These are phyloP conservation scores for Cylindrotheca closterium DNA, from an alignment of 108 stramenopile genomes.

Conservation along the genomic window DNA sequence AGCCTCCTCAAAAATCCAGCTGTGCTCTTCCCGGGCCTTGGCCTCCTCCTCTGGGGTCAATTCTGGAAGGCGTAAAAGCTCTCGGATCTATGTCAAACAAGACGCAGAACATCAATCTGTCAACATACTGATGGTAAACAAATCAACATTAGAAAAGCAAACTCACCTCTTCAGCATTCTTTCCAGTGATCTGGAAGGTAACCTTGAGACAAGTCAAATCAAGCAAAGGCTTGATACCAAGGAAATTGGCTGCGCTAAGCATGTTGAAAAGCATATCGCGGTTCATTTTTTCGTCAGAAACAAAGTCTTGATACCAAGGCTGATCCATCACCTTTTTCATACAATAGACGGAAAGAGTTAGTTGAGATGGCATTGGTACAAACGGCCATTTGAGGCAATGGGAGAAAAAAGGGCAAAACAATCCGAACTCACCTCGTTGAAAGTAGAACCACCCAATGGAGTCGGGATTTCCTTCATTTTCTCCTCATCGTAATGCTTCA, in stretches of 20 bases:
- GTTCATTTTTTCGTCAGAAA: constrained; percentile 44
- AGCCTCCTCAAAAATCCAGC: constrained; percentile 81
- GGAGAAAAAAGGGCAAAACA: not conserved
- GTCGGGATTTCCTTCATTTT: constrained; percentile 70
- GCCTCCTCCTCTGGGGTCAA: constrained; percentile 76
- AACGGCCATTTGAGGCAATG: not conserved
- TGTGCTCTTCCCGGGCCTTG: constrained; percentile 64
- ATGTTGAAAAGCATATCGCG: constrained; percentile 73
- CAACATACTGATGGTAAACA: not conserved
- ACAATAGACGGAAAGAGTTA: not conserved
- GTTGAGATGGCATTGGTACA: not conserved
- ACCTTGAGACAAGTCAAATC: constrained; percentile 77
- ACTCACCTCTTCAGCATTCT: constrained; percentile 60
- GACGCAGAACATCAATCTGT: not conserved
- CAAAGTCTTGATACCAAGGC: constrained; percentile 72
- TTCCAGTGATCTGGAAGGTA: constrained; percentile 70
- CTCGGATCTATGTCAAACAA: constrained; percentile 48
- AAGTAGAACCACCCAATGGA: constrained; percentile 63
- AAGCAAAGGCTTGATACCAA: constrained; percentile 79
- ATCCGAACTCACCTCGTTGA: constrained; percentile 48
- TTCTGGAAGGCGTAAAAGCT: constrained; percentile 69
- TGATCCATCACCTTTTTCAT: constrained; percentile 56
- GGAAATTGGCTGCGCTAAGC: constrained; percentile 78
- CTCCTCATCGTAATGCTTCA: constrained; percentile 67
- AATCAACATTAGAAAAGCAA: not conserved